A percentile compares a stretch with the other conserved stretches of the same genome.
Evolutionary conservation across 148 eudicot genomes (phyloP).

Genomic region (Mesembryanthemum crystallinum): DNA sequence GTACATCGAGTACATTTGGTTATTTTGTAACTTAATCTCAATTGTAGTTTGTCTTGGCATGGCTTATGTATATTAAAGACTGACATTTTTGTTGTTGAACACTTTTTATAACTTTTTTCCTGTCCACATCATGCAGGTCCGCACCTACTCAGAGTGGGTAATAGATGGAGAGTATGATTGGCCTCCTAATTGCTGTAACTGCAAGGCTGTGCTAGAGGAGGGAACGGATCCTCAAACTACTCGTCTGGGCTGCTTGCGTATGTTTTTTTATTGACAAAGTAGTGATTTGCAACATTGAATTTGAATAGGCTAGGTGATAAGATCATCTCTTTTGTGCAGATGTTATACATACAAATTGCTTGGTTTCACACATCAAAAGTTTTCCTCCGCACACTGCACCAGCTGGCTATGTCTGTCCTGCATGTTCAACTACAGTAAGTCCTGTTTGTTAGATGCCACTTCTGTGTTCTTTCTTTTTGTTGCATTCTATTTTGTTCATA

Average conservation of each 20-base stretch:
- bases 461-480: constrained; percentile 10
- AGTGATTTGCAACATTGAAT: neutral
- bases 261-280: constrained; percentile 30
- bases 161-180: constrained; percentile 98
- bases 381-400: constrained; percentile 94
- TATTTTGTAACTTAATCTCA: neutral
- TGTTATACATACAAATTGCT: constrained; percentile 84
- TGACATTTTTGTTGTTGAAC: neutral
- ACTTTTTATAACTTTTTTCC: neutral
- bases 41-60: neutral
- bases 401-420: constrained; percentile 90
- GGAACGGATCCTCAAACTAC: constrained; percentile 66
- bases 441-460: constrained; percentile 10
- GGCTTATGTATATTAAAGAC: neutral
- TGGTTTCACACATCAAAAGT: constrained; percentile 75
- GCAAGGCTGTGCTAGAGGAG: constrained; percentile 64
- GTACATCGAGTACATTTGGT: neutral
- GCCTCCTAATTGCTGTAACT: constrained; percentile 90
- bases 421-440: constrained; percentile 80
- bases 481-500: neutral
- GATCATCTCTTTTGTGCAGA: constrained; percentile 48
- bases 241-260: constrained; percentile 98
- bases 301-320: neutral
- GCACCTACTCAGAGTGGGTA: constrained; percentile 96
- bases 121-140: constrained; percentile 45